Evolutionary conservation across 345 rosid genomes (phyloP).

Genomic region (Schrenkiella parvula): DNA sequence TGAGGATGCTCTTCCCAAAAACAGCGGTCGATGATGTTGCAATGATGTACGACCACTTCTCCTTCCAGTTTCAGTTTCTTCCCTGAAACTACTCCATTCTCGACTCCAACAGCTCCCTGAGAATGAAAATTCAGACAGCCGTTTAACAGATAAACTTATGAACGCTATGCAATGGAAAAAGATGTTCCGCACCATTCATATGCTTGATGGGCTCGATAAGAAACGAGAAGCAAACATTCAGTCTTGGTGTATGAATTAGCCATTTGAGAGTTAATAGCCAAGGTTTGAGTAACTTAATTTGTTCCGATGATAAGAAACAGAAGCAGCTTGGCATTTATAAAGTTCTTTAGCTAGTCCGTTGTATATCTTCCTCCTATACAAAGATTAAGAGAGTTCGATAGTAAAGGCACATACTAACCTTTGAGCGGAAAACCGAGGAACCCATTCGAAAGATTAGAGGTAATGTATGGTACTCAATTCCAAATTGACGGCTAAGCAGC

Average conservation of each 20-base stretch:
- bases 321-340: not conserved
- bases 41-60: conserved; percentile 42
- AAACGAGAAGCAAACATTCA: not conserved
- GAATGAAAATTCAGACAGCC: conserved; percentile 22
- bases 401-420: conserved; percentile 26
- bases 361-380: not conserved
- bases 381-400: not conserved
- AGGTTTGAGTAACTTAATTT: not conserved
- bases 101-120: conserved; percentile 21
- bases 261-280: not conserved
- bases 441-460: conserved; percentile 70
- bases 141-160: not conserved
- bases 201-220: not conserved
- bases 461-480: conserved; percentile 58
- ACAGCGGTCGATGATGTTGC: conserved; percentile 55
- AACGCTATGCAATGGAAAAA: conserved; percentile 2
- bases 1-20: conserved; percentile 60
- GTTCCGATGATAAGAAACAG: not conserved
- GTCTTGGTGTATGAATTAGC: not conserved
- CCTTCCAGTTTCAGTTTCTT: conserved; percentile 21
- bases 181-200: conserved; percentile 29
- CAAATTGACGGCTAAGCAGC: conserved; percentile 56
- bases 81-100: conserved; percentile 20
- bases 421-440: conserved; percentile 54
- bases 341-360: not conserved